phyloP scores from a whole-genome alignment of 1,284 basidiomycete species.

The Leccinum griseonigrum region DNA sequence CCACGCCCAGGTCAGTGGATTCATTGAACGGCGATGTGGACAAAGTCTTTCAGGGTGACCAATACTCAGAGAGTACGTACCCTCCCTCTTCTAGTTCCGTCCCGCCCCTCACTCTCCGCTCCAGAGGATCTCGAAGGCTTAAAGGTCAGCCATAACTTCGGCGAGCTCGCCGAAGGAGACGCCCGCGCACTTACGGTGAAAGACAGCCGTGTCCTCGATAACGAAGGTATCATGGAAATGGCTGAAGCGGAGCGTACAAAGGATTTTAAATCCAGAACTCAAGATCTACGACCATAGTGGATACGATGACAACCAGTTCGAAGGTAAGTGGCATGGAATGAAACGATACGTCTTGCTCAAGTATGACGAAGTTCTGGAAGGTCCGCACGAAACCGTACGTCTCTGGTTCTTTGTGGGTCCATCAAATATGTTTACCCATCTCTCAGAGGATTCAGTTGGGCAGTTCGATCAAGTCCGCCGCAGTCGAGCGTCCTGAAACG shows the following conservation, averaged over 20 bases:
- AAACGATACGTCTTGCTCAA: slow-evolving; percentile 87
- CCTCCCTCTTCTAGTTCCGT: not conserved
- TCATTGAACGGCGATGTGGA: slow-evolving; percentile 38
- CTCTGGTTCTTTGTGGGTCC: not conserved
- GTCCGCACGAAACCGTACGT: slow-evolving; percentile 58
- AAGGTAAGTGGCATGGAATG: slow-evolving; percentile 63
- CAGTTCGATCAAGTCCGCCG: slow-evolving; percentile 42
- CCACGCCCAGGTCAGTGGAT: too few species aligned
- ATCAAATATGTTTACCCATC: slow-evolving; percentile 7
- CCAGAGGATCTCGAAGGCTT: slow-evolving; percentile 89
- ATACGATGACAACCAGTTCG: slow-evolving; percentile 94
- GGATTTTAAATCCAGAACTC: slow-evolving; percentile 67
- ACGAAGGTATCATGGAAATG: slow-evolving; percentile 85
- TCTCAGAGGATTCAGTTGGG: slow-evolving; percentile 76
- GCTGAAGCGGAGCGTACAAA: slow-evolving; percentile 77
- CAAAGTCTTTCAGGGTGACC: slow-evolving; percentile 61
- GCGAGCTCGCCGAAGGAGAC: slow-evolving; percentile 89
- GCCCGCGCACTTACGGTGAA: slow-evolving; percentile 95
- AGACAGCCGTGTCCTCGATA: slow-evolving; percentile 91
- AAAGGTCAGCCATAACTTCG: slow-evolving; percentile 94
- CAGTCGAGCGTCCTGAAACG: slow-evolving; percentile 44
- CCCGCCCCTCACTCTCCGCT: slow-evolving; percentile 7
- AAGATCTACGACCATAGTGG: slow-evolving; percentile 96
- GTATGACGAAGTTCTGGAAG: slow-evolving; percentile 89
- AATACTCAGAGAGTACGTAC: slow-evolving; percentile 77